Base-by-base conservation (phyloP, 805 yeast species). In the Ogataea degrootiae region DNA sequence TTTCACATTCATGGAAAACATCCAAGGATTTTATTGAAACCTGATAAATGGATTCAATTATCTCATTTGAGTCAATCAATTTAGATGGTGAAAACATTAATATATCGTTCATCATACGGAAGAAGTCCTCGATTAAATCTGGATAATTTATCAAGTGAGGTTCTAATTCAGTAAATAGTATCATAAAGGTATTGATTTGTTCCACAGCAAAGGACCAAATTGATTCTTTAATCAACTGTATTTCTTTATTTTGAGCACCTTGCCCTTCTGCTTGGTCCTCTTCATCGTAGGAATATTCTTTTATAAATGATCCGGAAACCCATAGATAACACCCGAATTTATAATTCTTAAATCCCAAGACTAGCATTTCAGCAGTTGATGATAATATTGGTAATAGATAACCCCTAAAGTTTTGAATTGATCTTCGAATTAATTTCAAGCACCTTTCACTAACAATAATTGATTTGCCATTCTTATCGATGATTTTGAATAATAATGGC, bases 41-140 rank as follows among this genome's bases (percentile, higher is more conserved):
- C 42, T 83, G 79, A 50, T 82, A 73, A 2, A 82, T 70, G 17
- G 79, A 74, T 38, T 71, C 67, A 53, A 83, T 60, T 23, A 83
- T 58, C 17, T 73, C 77, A 42, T 70, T 67, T 29, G 70, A 63
- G 45, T 71, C 65, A 14, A 82, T 71, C 40, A 81, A 71, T 51
- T 76, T 69, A 46, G 73, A 66, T 0, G 90, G 88, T 62, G 76
- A 86, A 60, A 79, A 87, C 85, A 85, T 85, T 44, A 90, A 66
- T 44, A 88, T 70, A 61, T 89, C 96, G 52, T 77, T 73, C 68
- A 84, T 74, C 85, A 88, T 83, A 52, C 91, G 72, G 74, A 83
- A 87, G 62, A 83, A 91, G 69, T 91, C 96, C 67, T 92, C 96
- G 41, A 90, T 72, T 31, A 87, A 74, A 63, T 89, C 96, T 4